Conservation (phyloP, 2,329 filamentous ascomycete genomes). For the Macroventuria anomochaeta region DNA sequence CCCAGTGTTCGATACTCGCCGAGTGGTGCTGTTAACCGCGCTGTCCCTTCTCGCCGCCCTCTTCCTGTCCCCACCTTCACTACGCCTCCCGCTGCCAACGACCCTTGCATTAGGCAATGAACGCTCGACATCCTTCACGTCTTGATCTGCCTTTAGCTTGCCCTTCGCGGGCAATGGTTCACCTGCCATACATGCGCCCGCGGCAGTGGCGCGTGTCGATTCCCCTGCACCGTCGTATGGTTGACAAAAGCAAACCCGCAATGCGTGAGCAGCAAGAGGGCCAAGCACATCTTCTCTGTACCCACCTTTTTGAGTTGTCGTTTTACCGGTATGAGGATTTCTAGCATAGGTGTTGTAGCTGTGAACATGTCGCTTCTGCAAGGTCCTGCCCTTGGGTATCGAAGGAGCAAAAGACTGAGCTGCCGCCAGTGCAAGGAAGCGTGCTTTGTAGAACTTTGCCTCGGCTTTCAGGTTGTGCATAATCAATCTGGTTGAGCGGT, state of each 20-base stretch:
- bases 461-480: constrained; percentile 20
- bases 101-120: constrained; percentile 14
- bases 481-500: constrained; percentile 11
- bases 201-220: constrained; percentile 8
- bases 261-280: constrained; percentile 26
- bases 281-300: not conserved
- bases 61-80: not conserved
- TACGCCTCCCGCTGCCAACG: not conserved
- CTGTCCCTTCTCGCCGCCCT: not conserved
- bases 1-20: not conserved
- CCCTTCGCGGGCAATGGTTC: not conserved
- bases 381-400: constrained; percentile 17
- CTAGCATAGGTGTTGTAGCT: constrained; percentile 4
- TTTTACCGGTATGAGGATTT: not conserved
- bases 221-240: constrained; percentile 38
- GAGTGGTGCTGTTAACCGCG: not conserved
- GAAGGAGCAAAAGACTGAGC: constrained; percentile 17
- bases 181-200: not conserved
- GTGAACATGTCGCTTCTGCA: constrained; percentile 18
- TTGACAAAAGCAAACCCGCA: constrained; percentile 47
- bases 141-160: not conserved
- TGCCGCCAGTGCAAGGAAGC: constrained; percentile 16
- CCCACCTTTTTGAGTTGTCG: not conserved
- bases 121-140: constrained; percentile 3
- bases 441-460: constrained; percentile 22